Percentiles rank a stretch among this genome's conserved stretches.
Evolutionary conservation across 805 yeast species (phyloP).

Genomic region (Candida awuae): DNA sequence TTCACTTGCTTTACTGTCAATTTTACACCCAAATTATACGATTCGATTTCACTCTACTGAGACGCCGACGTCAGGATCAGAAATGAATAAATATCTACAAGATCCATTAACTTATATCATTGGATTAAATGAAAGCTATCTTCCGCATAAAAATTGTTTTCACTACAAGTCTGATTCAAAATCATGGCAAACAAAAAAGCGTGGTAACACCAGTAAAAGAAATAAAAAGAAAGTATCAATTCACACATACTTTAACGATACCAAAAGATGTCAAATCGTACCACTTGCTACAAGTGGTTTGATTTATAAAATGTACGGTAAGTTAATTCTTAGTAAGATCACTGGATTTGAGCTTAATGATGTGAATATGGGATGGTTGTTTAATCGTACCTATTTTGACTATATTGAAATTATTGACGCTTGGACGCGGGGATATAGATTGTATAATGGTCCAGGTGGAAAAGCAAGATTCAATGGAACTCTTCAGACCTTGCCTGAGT

Average conservation of each 20-base stretch:
- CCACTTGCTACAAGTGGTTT: constrained; percentile 79
- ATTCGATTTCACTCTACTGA: no score
- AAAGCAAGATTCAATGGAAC: constrained; percentile 58
- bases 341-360: no score
- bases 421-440: constrained; percentile 69
- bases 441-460: constrained; percentile 47
- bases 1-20: no score
- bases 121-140: no score
- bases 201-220: not conserved
- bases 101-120: no score
- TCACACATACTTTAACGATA: constrained; percentile 3
- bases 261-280: constrained; percentile 2
- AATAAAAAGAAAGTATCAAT: not conserved
- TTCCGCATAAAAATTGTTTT: no score
- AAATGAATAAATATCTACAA: no score
- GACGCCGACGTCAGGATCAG: no score
- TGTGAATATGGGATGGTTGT: no score
- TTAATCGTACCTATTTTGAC: constrained; percentile 66
- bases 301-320: constrained; percentile 76
- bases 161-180: no score
- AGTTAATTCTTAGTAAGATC: constrained; percentile 49
- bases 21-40: no score
- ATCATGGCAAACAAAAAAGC: not conserved
- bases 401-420: constrained; percentile 90
- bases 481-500: constrained; percentile 63